Percentiles rank a stretch among this genome's conserved stretches.
These are phyloP conservation scores for Sclerotinia glacialis DNA, from an alignment of 2,329 filamentous ascomycete species.

Conservation along the genomic window DNA sequence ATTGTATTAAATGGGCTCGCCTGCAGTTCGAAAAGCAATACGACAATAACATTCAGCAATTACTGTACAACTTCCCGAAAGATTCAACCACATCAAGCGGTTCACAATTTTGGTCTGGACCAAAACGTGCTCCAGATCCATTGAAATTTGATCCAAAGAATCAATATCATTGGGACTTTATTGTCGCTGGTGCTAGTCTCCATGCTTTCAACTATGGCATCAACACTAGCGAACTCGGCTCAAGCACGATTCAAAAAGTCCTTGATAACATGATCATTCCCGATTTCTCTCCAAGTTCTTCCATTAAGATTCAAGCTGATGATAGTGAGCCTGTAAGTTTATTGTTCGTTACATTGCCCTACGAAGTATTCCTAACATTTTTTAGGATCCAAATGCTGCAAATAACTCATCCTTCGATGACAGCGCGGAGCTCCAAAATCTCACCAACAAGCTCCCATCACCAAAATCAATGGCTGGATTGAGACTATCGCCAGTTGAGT, in stretches of 20 bases:
- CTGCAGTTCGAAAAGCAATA: constrained; percentile 94
- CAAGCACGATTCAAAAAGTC: constrained; percentile 72
- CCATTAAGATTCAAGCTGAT: constrained; percentile 94
- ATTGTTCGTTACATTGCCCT: neutral
- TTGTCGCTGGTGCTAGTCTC: constrained; percentile 84
- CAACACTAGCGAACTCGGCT: constrained; percentile 72
- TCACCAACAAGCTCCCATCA: constrained; percentile 70
- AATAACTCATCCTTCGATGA: constrained; percentile 60
- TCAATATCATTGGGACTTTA: constrained; percentile 80
- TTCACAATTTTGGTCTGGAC: constrained; percentile 95
- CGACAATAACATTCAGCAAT: constrained; percentile 92
- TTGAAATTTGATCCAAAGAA: constrained; percentile 86
- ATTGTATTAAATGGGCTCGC: constrained; percentile 94
- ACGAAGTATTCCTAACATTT: constrained; percentile 31
- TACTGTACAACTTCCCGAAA: constrained; percentile 96
- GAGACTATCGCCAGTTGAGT: constrained; percentile 88
- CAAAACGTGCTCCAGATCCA: constrained; percentile 91
- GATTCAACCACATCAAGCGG: constrained; percentile 85
- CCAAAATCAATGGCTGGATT: constrained; percentile 81
- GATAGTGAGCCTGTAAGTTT: constrained; percentile 78
- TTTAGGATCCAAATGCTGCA: constrained; percentile 69
- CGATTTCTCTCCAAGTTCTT: constrained; percentile 86
- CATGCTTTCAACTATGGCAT: constrained; percentile 99
- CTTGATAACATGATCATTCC: constrained; percentile 92
- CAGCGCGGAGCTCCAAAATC: constrained; percentile 68